A percentile compares a stretch with the other conserved stretches of the same genome.
phyloP scores from a whole-genome alignment of 2,329 filamentous ascomycete species.

The Fusarium nygamai region DNA sequence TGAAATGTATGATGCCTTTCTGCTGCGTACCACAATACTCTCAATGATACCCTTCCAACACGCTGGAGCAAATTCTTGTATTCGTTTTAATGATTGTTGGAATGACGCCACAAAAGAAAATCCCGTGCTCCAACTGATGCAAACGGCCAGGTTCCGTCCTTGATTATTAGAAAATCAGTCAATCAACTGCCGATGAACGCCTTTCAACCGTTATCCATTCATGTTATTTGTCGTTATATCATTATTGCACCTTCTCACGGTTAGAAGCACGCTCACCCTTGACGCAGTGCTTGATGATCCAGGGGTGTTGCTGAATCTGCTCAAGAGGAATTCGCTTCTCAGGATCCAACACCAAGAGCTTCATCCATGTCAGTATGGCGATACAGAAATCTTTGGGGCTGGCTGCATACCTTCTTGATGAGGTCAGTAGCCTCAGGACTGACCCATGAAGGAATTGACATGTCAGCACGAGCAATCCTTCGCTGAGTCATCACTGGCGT shows the following conservation, averaged over 20 bases:
- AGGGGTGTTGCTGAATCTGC: slow-evolving; percentile 88
- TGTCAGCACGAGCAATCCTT: slow-evolving; percentile 87
- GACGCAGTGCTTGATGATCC: slow-evolving; percentile 95
- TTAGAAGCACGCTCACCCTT: slow-evolving; percentile 66
- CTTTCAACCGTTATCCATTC: slow-evolving; percentile 25
- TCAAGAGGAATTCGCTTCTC: slow-evolving; percentile 93
- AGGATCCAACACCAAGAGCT: slow-evolving; percentile 91
- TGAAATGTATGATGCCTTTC: slow-evolving; percentile 20
- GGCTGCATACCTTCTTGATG: slow-evolving; percentile 79
- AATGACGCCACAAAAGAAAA: slow-evolving; percentile 35
- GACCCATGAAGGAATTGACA: slow-evolving; percentile 91
- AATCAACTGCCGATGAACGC: slow-evolving; percentile 36
- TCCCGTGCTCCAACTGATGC: slow-evolving; percentile 47
- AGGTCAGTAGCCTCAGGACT: slow-evolving; percentile 90
- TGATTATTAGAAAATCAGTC: slow-evolving; percentile 12
- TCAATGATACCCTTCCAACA: slow-evolving; percentile 39
- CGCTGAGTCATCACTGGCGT: slow-evolving; percentile 93
- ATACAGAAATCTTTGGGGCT: not conserved
- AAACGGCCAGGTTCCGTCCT: slow-evolving; percentile 33
- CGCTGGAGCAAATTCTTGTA: slow-evolving; percentile 24
- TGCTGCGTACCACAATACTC: slow-evolving; percentile 35
- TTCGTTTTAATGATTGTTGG: slow-evolving; percentile 17
- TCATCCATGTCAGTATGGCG: slow-evolving; percentile 42
- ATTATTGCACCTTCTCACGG: slow-evolving; percentile 55
- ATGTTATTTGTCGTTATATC: slow-evolving; percentile 32